Conservation (phyloP, 371 early-diverging fungal genomes). For the Rhizoclosmatium hyalinum region DNA sequence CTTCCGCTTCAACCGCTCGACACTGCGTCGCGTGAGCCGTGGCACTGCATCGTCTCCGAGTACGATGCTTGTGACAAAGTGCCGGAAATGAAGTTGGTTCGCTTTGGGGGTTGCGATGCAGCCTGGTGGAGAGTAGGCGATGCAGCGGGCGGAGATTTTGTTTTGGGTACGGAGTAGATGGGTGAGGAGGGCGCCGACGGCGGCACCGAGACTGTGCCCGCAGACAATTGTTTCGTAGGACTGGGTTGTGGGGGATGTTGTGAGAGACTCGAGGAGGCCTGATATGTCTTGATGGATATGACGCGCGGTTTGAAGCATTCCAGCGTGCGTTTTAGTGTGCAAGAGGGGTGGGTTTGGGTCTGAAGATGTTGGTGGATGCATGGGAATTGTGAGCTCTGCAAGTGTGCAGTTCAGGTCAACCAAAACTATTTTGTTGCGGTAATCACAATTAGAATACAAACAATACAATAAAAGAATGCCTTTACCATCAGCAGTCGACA, state of each 20-base stretch:
- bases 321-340: slow-evolving; percentile 23
- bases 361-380: background rate
- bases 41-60: slow-evolving; percentile 50
- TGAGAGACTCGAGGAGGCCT: slow-evolving; percentile 35
- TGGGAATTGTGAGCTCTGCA: slow-evolving; percentile 28
- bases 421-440: slow-evolving; percentile 24
- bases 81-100: slow-evolving; percentile 34
- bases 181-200: slow-evolving; percentile 46
- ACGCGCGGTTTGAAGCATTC: slow-evolving; percentile 41
- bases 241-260: slow-evolving; percentile 17
- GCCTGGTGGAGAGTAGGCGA: slow-evolving; percentile 50
- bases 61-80: slow-evolving; percentile 49
- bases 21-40: slow-evolving; percentile 43
- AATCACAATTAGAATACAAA: background rate
- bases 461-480: background rate
- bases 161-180: slow-evolving; percentile 33
- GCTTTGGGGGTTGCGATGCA: slow-evolving; percentile 43
- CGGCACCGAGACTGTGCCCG: slow-evolving; percentile 52
- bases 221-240: slow-evolving; percentile 38
- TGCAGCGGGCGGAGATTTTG: slow-evolving; percentile 27
- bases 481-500: slow-evolving; percentile 45
- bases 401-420: slow-evolving; percentile 47
- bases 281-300: slow-evolving; percentile 40
- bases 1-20: slow-evolving; percentile 44
- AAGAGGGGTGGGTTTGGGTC: slow-evolving; percentile 9